phyloP scores from a whole-genome alignment of 1,139 yeast genomes.

The Insectozyma bohioensis region DNA sequence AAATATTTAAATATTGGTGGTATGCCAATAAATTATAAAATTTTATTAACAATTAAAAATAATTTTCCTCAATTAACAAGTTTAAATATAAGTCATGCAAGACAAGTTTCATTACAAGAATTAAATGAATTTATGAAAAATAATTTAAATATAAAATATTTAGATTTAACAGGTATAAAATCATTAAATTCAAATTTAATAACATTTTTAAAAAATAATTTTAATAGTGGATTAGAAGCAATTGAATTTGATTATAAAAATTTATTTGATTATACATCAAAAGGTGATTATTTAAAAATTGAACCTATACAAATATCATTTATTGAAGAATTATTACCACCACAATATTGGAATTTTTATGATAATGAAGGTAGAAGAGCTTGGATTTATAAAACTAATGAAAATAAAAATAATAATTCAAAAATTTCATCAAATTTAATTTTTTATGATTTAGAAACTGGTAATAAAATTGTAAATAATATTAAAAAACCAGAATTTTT shows the following conservation, averaged over 20 bases:
- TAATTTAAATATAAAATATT: slow-evolving; percentile 23
- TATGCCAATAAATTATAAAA: slow-evolving; percentile 57
- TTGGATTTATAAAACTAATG: slow-evolving; percentile 64
- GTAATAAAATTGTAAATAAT: slow-evolving; percentile 59
- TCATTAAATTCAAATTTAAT: slow-evolving; percentile 23
- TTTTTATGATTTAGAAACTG: slow-evolving; percentile 63
- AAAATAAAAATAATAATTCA: slow-evolving; percentile 24
- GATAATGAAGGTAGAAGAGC: slow-evolving; percentile 73
- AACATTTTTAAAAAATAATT: slow-evolving; percentile 27
- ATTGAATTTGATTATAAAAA: slow-evolving; percentile 44
- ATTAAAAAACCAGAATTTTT: slow-evolving; percentile 58
- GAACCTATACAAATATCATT: slow-evolving; percentile 30
- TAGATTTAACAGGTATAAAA: slow-evolving; percentile 43
- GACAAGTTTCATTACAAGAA: slow-evolving; percentile 46
- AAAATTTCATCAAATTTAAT: slow-evolving; percentile 32
- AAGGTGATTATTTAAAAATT: slow-evolving; percentile 35
- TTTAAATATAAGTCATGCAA: slow-evolving; percentile 60
- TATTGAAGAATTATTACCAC: slow-evolving; percentile 24
- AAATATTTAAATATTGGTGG: slow-evolving; percentile 73
- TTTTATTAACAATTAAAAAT: slow-evolving; percentile 54
- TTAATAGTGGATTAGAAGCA: slow-evolving; percentile 29
- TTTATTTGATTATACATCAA: slow-evolving; percentile 38
- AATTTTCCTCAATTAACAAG: slow-evolving; percentile 59
- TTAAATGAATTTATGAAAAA: slow-evolving; percentile 48
- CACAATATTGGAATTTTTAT: slow-evolving; percentile 52